Conservation (phyloP, 305 asterid genomes). For the Withania somnifera region DNA sequence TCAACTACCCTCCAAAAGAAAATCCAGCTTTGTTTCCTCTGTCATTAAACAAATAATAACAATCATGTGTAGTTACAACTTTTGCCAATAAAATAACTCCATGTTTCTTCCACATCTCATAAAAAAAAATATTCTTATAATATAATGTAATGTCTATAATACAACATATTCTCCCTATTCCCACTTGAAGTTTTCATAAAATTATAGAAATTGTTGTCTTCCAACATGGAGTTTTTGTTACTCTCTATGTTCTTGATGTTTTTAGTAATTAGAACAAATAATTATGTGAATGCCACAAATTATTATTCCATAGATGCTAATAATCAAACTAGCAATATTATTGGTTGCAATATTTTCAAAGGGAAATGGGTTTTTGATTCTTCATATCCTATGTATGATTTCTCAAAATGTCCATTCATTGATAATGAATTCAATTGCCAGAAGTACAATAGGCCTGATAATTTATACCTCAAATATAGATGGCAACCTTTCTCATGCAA, state of each 20-base stretch:
- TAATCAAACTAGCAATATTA: not conserved
- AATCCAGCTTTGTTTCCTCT: not conserved
- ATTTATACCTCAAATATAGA: constrained; percentile 55
- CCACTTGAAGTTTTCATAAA: too few relatives aligned
- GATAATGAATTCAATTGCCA: constrained; percentile 74
- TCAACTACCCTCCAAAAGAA: not conserved
- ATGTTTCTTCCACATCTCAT: not conserved
- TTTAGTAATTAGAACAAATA: constrained; percentile 8
- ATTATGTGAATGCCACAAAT: constrained; percentile 11
- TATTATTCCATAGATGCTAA: constrained; percentile 14
- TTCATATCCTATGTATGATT: constrained; percentile 72
- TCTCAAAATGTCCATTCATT: constrained; percentile 62
- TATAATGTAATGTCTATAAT: too few relatives aligned
- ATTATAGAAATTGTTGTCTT: too few relatives aligned
- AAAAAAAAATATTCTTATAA: too few relatives aligned
- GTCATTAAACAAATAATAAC: not conserved
- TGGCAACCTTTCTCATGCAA: constrained; percentile 91
- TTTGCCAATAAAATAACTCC: not conserved
- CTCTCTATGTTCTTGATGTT: constrained; percentile 9
- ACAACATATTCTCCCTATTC: not conserved
- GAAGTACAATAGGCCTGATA: constrained; percentile 66
- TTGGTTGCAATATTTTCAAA: constrained; percentile 47
- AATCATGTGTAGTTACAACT: not conserved
- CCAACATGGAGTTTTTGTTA: not conserved
- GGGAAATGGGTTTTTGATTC: constrained; percentile 84